Evolutionary conservation across 768 basidiomycete genomes (phyloP).

Genomic region (Leccinum subgranulosum): DNA sequence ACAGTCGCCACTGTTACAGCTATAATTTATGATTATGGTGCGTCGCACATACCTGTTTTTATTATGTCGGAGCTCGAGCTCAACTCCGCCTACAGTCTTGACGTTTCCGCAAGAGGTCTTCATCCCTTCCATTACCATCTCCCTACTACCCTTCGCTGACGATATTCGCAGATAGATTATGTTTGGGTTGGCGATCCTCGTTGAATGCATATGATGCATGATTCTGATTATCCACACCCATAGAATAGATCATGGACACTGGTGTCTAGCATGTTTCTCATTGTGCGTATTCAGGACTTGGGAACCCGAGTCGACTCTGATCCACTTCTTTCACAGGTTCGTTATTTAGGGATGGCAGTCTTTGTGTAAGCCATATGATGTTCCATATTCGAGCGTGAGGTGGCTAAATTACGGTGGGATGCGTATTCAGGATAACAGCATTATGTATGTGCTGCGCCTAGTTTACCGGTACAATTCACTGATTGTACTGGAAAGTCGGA

Average conservation of each 20-base stretch:
- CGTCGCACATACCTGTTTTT: not conserved
- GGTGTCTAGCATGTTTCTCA: constrained; percentile 9
- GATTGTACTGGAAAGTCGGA: constrained; percentile 8
- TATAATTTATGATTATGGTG: constrained; percentile 20
- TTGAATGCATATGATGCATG: not conserved
- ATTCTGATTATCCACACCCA: not conserved
- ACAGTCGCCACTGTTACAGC: constrained; percentile 12
- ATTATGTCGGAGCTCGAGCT: not conserved
- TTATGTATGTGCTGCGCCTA: constrained; percentile 5
- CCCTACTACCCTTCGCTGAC: not conserved
- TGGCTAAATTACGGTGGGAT: constrained; percentile 1
- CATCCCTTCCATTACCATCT: not conserved
- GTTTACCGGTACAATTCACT: not conserved
- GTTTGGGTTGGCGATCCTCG: constrained; percentile 16
- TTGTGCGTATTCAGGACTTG: constrained; percentile 10
- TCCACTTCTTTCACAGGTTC: constrained; percentile 8
- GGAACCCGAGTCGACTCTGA: not conserved
- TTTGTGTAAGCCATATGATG: constrained; percentile 9
- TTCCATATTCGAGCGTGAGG: not conserved
- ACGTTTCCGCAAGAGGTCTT: constrained; percentile 17
- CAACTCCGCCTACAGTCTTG: constrained; percentile 10
- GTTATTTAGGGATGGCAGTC: constrained; percentile 11
- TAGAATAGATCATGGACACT: constrained; percentile 17
- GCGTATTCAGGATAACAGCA: not conserved
- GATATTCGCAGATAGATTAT: constrained; percentile 9